Evolutionary conservation across 2,329 filamentous ascomycete genomes (phyloP).

Genomic region (Xylaria sp.): DNA sequence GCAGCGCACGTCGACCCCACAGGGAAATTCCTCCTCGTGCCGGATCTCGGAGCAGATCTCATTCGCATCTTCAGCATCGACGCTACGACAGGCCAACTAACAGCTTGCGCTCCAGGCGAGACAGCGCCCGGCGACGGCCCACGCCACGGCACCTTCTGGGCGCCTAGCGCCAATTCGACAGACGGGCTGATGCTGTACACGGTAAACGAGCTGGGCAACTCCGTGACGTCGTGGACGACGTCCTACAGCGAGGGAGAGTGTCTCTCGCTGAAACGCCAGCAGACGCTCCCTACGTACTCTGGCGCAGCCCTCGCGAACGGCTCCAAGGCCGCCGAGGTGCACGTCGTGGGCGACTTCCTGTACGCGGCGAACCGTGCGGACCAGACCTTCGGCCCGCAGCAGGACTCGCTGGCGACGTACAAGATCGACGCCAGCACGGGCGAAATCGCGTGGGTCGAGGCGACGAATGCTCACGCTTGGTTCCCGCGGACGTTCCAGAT

Average conservation of each 20-base stretch:
- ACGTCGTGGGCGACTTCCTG: constrained; percentile 64
- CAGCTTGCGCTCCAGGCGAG: constrained; percentile 56
- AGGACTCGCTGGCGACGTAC: constrained; percentile 68
- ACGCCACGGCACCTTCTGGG: constrained; percentile 64
- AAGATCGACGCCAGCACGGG: constrained; percentile 59
- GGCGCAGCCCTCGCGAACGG: constrained; percentile 56
- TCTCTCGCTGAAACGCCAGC: constrained; percentile 57
- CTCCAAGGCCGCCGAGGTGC: constrained; percentile 67
- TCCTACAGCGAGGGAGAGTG: constrained; percentile 58
- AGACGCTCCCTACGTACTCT: constrained; percentile 60
- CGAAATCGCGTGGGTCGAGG: constrained; percentile 61
- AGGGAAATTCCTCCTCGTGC: constrained; percentile 60
- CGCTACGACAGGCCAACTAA: constrained; percentile 56
- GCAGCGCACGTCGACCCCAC: constrained; percentile 61
- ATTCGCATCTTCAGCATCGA: constrained; percentile 65
- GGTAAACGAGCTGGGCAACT: constrained; percentile 62
- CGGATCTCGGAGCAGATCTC: constrained; percentile 66
- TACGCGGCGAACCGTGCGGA: constrained; percentile 72
- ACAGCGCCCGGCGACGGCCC: constrained; percentile 62
- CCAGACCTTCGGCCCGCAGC: constrained; percentile 62
- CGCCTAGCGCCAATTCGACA: constrained; percentile 46
- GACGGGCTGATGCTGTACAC: constrained; percentile 52
- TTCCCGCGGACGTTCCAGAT: constrained; percentile 72
- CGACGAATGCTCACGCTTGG: constrained; percentile 66
- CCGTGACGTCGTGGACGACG: constrained; percentile 62